Percentiles rank a stretch among this genome's conserved stretches.
These are phyloP conservation scores for Neonectria coccinea DNA, from an alignment of 2,329 filamentous ascomycete genomes.

Conservation along the genomic window DNA sequence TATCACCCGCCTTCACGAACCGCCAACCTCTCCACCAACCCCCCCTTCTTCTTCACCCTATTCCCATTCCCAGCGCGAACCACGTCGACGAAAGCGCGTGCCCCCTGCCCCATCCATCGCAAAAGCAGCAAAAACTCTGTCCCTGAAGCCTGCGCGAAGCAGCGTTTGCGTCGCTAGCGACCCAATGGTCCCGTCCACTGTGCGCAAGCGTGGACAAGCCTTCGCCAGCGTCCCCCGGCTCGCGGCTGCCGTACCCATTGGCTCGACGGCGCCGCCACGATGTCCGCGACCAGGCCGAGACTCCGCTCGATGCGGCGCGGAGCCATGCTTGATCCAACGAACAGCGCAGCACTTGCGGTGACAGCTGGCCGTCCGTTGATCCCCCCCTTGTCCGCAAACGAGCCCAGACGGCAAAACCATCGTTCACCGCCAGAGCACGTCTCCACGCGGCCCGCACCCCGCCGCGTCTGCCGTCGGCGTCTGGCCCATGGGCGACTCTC, in stretches of 20 bases:
- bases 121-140: slow-evolving; percentile 13
- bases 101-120: slow-evolving; percentile 3
- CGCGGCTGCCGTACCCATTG: slow-evolving; percentile 44
- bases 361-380: slow-evolving; percentile 39
- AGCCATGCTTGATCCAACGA: slow-evolving; percentile 35
- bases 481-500: slow-evolving; percentile 29
- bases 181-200: slow-evolving; percentile 39
- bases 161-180: slow-evolving; percentile 29
- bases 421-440: slow-evolving; percentile 44
- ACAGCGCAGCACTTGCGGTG: slow-evolving; percentile 44
- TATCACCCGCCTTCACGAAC: slow-evolving; percentile 13
- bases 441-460: slow-evolving; percentile 45
- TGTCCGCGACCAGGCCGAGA: slow-evolving; percentile 9
- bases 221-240: slow-evolving; percentile 38
- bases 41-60: slow-evolving; percentile 3
- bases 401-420: slow-evolving; percentile 17
- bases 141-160: slow-evolving; percentile 6
- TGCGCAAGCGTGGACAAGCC: slow-evolving; percentile 36
- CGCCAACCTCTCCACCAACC: slow-evolving; percentile 16
- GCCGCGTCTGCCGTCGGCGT: slow-evolving; percentile 29
- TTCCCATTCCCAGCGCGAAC: neutral
- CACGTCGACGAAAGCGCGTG: slow-evolving; percentile 7
- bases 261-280: slow-evolving; percentile 30
- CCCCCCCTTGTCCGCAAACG: slow-evolving; percentile 36
- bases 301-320: slow-evolving; percentile 34